Evolutionary conservation across 1,284 basidiomycete species (phyloP).

Genomic region (Prillingera fragicola): DNA sequence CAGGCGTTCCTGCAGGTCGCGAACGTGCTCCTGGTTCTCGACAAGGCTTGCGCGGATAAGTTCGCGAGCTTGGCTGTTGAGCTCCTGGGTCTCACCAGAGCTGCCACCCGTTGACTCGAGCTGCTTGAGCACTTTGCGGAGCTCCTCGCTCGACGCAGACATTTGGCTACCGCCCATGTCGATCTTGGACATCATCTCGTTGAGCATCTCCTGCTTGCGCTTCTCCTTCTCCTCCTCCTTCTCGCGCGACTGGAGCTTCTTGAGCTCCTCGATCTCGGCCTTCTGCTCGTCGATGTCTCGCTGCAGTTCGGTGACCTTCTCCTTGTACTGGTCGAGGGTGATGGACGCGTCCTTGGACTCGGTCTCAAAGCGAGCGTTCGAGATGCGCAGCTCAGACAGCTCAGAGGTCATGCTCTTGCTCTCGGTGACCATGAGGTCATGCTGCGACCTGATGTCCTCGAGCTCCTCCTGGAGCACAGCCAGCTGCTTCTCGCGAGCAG

Average conservation of each 20-base stretch:
- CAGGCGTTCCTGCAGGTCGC: slow-evolving; percentile 84
- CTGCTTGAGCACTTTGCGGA: slow-evolving; percentile 36
- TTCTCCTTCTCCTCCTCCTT: slow-evolving; percentile 98
- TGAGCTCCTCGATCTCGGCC: slow-evolving; percentile 72
- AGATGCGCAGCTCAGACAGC: slow-evolving; percentile 83
- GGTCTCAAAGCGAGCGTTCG: slow-evolving; percentile 87
- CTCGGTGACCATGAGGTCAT: slow-evolving; percentile 61
- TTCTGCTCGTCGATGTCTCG: slow-evolving; percentile 85
- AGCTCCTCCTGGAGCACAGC: slow-evolving; percentile 82
- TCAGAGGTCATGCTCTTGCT: slow-evolving; percentile 77
- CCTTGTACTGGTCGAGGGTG: slow-evolving; percentile 92
- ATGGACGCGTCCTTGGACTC: slow-evolving; percentile 93
- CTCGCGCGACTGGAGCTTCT: slow-evolving; percentile 72
- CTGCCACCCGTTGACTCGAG: slow-evolving; percentile 26
- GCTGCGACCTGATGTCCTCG: slow-evolving; percentile 85
- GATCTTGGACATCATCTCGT: slow-evolving; percentile 99
- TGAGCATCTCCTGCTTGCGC: slow-evolving; percentile 98
- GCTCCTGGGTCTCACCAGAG: slow-evolving; percentile 53
- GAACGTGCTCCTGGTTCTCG: slow-evolving; percentile 77
- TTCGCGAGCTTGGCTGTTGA: slow-evolving; percentile 59
- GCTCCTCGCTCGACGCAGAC: slow-evolving; percentile 35
- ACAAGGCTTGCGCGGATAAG: slow-evolving; percentile 77
- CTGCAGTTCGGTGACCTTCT: slow-evolving; percentile 85
- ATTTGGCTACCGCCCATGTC: slow-evolving; percentile 55
- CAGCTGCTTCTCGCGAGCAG: slow-evolving; percentile 54